Base-by-base conservation (phyloP, 83 land plant genomes). In the Thuja plicata region DNA sequence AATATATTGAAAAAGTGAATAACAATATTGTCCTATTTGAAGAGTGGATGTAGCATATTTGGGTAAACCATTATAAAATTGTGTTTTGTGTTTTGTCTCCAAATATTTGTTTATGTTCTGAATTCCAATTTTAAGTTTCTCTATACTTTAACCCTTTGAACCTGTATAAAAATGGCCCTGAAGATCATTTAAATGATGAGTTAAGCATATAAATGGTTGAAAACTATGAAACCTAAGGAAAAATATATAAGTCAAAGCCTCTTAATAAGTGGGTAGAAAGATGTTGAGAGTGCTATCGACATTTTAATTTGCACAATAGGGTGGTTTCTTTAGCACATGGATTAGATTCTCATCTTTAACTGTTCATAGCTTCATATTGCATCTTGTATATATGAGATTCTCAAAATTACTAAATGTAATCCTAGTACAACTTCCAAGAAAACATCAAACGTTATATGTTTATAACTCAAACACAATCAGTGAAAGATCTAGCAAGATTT, bases 291-390 rank as follows among this genome's bases (percentile, higher is more conserved):
- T 89, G 70, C 79, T 76, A 88, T 98, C 74, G 97, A 98, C 86
- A 96, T 98, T 3, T 89, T 98, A 88, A 94, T 98, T 43, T 97
- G 99, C 87, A 97, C 99, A 21, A 99, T 99, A 78, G 99, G 99
- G 55, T 92, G 99, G 71, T 93, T 98, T 38, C 95, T 98, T 83
- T 99, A 98, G 87, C 99, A 98, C 92, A 98, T 98, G 99, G 95
- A 98, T 88, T 99, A 98, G 92, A 97, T 98, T 57, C 96, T 95
- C n/a, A 95, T 96, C 87, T 98, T 98, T 91, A 98, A 98, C 48
- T 98, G 99, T 87, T 94, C 99, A 55, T 94, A 95, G 84, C 96
- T 98, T 60, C 99, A 89, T 99, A 98, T 89, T 96, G 99, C 37
- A 95, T 98, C 87, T 93, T 98, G 91, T n/a, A n/a, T 99, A 98